Base-by-base conservation (phyloP, 768 basidiomycete genomes). In the Tubosaeta sp. region DNA sequence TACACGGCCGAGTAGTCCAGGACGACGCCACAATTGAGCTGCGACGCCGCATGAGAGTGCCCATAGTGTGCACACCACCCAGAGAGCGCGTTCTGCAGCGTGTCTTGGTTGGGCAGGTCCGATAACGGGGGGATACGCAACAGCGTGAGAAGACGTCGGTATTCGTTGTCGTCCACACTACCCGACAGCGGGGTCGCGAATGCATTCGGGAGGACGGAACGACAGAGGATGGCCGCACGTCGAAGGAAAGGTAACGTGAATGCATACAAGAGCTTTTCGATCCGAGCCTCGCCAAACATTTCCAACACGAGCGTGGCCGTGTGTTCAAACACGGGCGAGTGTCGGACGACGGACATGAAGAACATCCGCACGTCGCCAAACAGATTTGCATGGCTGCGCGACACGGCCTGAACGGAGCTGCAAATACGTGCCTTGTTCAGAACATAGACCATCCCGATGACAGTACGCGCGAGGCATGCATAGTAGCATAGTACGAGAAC, bases 181-280 rank as follows among this genome's bases (percentile, higher is more conserved):
- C 57, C 65, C 43, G 73, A 68, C 29, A 73, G 55, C 5, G 80
- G 79, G 0, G 62, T 59, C 13, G 79, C 74, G 64, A 86, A 88
- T 3, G 80, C 77, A 7, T 75, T 71, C 3, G 90, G 84, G 39
- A 86, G 74, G 37, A 91, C 74, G 1, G 91, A 81, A 8, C 88
- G 85, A 54, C 86, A 89, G 7, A 98, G 77, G 45, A 97, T 89
- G 11, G 91, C 84, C 0, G 87, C 89, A 0, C 88, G 81, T 16
- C 95, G 86, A 10, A 98, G 81, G 76, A 97, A 97, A 4, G 94
- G 95, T 0, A 97, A 76, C 0, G 91, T 92, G 68, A 95, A 91
- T 0, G 84, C 76, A 63, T 95, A 95, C 32, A 97, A 72, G 42
- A 95, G 70, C 67, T 88, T 91, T 62, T 94, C 87, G 43, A 97